Evolutionary conservation across 108 stramenopile species (phyloP).

Genomic region (Cyclotella distinguenda): DNA sequence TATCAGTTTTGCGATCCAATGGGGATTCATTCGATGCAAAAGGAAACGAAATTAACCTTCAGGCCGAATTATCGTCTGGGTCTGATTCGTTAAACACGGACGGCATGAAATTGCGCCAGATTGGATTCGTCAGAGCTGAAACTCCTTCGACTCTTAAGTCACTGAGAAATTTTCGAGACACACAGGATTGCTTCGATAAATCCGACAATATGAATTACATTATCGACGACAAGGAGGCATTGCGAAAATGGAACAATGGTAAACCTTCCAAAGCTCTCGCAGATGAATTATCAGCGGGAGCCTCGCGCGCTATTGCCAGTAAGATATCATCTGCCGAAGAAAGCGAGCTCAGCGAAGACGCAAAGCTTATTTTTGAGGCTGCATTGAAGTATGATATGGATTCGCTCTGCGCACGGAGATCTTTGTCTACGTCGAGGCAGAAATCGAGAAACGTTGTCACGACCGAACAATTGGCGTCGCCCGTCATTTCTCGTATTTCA

Average conservation of each 20-base stretch:
- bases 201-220: neutral
- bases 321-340: conserved; percentile 14
- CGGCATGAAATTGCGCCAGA: neutral
- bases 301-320: conserved; percentile 6
- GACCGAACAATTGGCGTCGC: neutral
- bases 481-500: conserved; percentile 1
- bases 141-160: neutral
- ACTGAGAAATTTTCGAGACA: neutral
- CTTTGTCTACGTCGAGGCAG: neutral
- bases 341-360: conserved; percentile 32
- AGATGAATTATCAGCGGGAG: conserved; percentile 41
- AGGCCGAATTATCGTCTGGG: neutral
- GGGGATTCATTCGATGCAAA: neutral
- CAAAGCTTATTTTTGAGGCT: conserved; percentile 28
- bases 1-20: too few relatives aligned
- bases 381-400: conserved; percentile 22
- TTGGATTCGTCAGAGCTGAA: neutral
- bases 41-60: neutral
- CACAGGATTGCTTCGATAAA: neutral
- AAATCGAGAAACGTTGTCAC: neutral
- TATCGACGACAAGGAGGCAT: conserved; percentile 5
- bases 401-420: conserved; percentile 2
- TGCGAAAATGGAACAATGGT: conserved; percentile 26
- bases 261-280: conserved; percentile 31
- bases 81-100: neutral